Evolutionary conservation across 345 rosid genomes (phyloP).

Genomic region (Aegle marmelos): DNA sequence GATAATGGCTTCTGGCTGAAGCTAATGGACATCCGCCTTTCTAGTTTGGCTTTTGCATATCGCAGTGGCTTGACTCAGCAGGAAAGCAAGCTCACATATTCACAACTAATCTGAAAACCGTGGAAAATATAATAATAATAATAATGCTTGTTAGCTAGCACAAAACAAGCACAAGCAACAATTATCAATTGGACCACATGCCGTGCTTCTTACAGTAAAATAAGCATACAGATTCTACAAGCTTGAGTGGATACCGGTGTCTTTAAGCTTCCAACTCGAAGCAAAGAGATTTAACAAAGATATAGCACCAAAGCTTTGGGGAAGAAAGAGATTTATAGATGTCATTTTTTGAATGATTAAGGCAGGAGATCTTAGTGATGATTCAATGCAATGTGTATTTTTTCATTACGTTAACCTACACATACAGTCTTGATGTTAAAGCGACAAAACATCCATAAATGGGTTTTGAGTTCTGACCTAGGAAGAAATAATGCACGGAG

Average conservation of each 20-base stretch:
- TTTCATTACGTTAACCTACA: not conserved
- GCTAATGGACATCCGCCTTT: not conserved
- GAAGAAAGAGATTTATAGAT: not conserved
- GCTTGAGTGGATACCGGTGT: not conserved
- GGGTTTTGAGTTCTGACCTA: not conserved
- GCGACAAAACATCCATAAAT: not conserved
- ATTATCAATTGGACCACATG: not conserved
- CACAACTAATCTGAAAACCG: not conserved
- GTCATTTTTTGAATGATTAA: not conserved
- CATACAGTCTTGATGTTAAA: not conserved
- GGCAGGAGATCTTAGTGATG: not conserved
- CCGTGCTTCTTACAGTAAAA: not conserved
- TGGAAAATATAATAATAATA: too few relatives aligned
- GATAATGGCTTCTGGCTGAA: not conserved
- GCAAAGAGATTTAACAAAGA: not conserved
- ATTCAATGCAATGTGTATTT: not conserved
- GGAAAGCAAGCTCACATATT: not conserved
- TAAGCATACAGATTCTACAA: not conserved
- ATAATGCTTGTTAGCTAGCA: not conserved
- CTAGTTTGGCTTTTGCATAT: not conserved
- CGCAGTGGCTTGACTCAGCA: not conserved
- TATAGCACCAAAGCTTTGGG: not conserved
- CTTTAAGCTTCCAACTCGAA: not conserved
- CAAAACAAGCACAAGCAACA: not conserved
- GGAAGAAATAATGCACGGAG: not conserved